A percentile compares a stretch with the other conserved stretches of the same genome.
Conservation (phyloP, 1,139 yeast species). For the Candida dubliniensis region DNA sequence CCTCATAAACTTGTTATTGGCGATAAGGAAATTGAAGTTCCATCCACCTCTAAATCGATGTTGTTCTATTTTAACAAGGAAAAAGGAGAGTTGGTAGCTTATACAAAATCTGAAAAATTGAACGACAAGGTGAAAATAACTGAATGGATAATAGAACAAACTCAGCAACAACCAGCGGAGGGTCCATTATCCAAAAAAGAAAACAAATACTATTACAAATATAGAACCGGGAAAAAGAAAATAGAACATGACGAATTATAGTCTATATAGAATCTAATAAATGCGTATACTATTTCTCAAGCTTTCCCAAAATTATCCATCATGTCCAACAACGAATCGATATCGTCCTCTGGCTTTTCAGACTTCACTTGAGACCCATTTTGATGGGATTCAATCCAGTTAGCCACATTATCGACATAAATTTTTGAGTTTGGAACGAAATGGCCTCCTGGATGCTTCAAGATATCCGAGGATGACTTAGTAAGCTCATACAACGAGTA, state of each 20-base stretch:
- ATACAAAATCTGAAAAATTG: slow-evolving; percentile 24
- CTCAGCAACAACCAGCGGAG: slow-evolving; percentile 34
- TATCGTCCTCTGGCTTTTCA: slow-evolving; percentile 22
- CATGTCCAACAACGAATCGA: slow-evolving; percentile 37
- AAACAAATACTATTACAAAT: slow-evolving; percentile 28
- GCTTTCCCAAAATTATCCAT: slow-evolving; percentile 37
- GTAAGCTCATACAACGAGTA: slow-evolving; percentile 57
- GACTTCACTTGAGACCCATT: slow-evolving; percentile 17
- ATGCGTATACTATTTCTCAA: slow-evolving; percentile 9
- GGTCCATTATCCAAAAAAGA: slow-evolving; percentile 43
- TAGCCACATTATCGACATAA: slow-evolving; percentile 55
- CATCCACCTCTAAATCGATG: slow-evolving; percentile 25
- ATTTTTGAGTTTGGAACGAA: slow-evolving; percentile 75
- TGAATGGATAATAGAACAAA: slow-evolving; percentile 34
- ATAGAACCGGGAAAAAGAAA: slow-evolving; percentile 32
- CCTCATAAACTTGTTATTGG: slow-evolving; percentile 18
- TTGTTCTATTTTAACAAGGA: slow-evolving; percentile 30
- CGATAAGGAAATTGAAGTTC: slow-evolving; percentile 23
- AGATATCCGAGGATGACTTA: slow-evolving; percentile 42
- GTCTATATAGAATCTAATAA: slow-evolving; percentile 3
- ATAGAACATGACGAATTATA: slow-evolving; percentile 37
- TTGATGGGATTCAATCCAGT: slow-evolving; percentile 46
- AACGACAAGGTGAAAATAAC: slow-evolving; percentile 33
- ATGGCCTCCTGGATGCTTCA: slow-evolving; percentile 84
- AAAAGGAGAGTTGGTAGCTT: slow-evolving; percentile 21